These are phyloP conservation scores for Fusarium coicis DNA, from an alignment of 2,329 filamentous ascomycete genomes.

Conservation along the genomic window DNA sequence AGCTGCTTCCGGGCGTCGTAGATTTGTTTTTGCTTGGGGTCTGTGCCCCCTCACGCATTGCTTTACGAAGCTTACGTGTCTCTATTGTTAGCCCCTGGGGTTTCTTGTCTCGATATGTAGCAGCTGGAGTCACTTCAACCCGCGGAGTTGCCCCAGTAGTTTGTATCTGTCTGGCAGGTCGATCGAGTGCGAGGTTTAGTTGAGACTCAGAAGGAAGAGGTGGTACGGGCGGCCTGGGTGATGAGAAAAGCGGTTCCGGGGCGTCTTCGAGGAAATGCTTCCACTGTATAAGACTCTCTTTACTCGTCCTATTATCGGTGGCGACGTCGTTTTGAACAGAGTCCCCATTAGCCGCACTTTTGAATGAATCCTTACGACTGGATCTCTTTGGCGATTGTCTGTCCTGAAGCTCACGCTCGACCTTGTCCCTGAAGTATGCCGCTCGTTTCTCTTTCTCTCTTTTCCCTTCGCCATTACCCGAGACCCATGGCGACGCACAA, in stretches of 20 bases:
- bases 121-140: background rate
- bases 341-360: constrained; percentile 20
- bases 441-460: constrained; percentile 30
- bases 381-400: constrained; percentile 10
- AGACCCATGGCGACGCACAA: constrained; percentile 39
- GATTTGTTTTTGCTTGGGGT: constrained; percentile 20
- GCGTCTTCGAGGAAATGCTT: constrained; percentile 39
- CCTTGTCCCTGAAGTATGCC: constrained; percentile 40
- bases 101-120: constrained; percentile 40
- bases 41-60: constrained; percentile 31
- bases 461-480: constrained; percentile 30
- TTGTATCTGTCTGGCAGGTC: constrained; percentile 9
- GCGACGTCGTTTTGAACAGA: constrained; percentile 1
- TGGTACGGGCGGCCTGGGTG: constrained; percentile 42
- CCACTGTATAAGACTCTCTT: constrained; percentile 40
- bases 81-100: constrained; percentile 42
- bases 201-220: constrained; percentile 38
- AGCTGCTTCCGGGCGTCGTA: constrained; percentile 18
- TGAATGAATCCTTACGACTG: constrained; percentile 22
- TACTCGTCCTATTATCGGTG: constrained; percentile 28
- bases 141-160: constrained; percentile 4
- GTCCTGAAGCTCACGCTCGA: constrained; percentile 18
- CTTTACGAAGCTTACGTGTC: constrained; percentile 37
- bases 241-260: constrained; percentile 39
- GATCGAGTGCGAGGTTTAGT: constrained; percentile 23